Evolutionary conservation across 2,329 filamentous ascomycete genomes (phyloP).

Genomic region (Lanzia echinophila): DNA sequence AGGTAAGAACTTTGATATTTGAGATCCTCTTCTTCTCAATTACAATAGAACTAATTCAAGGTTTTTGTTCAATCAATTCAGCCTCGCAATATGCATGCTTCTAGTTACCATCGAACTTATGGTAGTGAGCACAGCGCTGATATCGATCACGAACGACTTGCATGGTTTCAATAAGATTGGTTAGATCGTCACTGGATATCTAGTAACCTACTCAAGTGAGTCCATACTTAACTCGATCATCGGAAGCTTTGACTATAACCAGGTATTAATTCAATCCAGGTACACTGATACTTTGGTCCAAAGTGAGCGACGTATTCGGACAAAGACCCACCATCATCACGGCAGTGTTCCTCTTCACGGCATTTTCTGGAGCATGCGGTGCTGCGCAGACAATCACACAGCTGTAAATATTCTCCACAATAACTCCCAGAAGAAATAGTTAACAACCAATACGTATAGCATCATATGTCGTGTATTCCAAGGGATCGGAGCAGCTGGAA

Average conservation of each 20-base stretch:
- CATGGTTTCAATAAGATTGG: neutral
- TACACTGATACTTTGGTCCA: neutral
- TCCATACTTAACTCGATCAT: neutral
- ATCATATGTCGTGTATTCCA: slow-evolving; percentile 17
- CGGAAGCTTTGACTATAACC: neutral
- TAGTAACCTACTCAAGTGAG: slow-evolving; percentile 1
- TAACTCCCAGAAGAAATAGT: neutral
- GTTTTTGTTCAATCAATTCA: too few relatives aligned
- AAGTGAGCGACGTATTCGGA: neutral
- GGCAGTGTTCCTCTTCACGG: neutral
- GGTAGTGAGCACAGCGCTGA: neutral
- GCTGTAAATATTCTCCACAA: neutral
- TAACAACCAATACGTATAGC: neutral
- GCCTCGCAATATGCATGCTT: neutral
- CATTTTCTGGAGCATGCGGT: slow-evolving; percentile 1
- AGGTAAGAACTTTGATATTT: too few relatives aligned
- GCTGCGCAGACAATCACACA: neutral
- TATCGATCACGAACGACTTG: neutral
- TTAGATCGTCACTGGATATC: slow-evolving; percentile 2
- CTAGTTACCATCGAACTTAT: neutral
- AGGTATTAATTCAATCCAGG: neutral
- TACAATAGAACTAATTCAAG: too few relatives aligned
- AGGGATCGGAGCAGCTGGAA: slow-evolving; percentile 43
- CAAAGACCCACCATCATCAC: neutral
- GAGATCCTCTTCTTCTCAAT: too few relatives aligned